These are phyloP conservation scores for Kodamaea sp. DNA, from an alignment of 1,139 yeast species.

Conservation along the genomic window DNA sequence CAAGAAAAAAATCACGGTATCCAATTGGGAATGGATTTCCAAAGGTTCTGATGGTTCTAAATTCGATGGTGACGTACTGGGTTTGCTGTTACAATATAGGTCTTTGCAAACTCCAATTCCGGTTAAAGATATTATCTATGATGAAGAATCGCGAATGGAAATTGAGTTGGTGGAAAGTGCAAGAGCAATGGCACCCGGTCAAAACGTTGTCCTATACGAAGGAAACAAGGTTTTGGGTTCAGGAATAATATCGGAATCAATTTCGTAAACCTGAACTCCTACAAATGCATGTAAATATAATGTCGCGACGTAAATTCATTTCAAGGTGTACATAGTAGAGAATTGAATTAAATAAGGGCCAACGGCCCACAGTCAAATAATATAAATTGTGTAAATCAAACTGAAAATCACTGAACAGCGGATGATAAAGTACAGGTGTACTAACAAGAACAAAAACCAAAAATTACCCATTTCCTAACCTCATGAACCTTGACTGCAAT, in stretches of 20 bases:
- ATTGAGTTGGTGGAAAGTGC: conserved; percentile 45
- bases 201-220: conserved; percentile 72
- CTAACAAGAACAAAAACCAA: no score
- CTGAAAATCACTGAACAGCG: no score
- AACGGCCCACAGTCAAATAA: no score
- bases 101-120: conserved; percentile 63
- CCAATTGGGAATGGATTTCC: conserved; percentile 53
- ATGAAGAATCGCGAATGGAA: conserved; percentile 13
- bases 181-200: conserved; percentile 90
- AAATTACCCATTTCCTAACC: background rate
- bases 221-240: conserved; percentile 74
- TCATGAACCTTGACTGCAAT: no score
- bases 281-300: no score
- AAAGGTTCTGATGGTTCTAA: background rate
- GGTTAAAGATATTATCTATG: conserved; percentile 20
- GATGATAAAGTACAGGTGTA: no score
- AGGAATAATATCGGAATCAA: conserved; percentile 45
- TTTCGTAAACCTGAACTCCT: no score
- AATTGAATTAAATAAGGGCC: no score
- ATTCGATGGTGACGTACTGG: conserved; percentile 1
- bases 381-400: no score
- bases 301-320: no score
- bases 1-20: conserved; percentile 43
- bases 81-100: conserved; percentile 54
- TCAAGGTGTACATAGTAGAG: no score